A percentile compares a stretch with the other conserved stretches of the same genome.
Evolutionary conservation across 768 basidiomycete species (phyloP).

Genomic region (Pluteus cervinus): DNA sequence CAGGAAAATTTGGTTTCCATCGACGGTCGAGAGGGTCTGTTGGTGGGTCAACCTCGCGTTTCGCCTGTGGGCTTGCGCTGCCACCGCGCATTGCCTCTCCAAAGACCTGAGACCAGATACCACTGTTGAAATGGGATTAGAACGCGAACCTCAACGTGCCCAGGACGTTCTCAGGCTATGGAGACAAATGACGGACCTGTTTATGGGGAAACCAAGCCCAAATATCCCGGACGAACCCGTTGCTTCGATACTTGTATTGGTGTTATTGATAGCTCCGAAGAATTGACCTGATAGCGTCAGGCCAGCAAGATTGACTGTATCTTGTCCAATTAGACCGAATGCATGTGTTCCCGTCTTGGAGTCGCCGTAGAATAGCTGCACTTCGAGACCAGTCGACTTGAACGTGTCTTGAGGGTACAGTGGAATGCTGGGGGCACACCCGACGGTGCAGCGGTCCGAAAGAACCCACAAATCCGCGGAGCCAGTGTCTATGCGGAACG

Average conservation of each 20-base stretch:
- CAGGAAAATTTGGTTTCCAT: too few species aligned
- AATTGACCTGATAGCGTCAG: conserved; percentile 44
- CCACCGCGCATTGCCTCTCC: conserved; percentile 9
- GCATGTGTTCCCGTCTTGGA: conserved; percentile 67
- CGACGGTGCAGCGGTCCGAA: conserved; percentile 48
- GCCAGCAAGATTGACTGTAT: conserved; percentile 49
- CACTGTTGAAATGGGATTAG: conserved; percentile 22
- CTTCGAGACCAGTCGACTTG: conserved; percentile 38
- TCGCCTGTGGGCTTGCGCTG: conserved; percentile 4
- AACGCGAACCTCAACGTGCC: neutral
- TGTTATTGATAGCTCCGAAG: conserved; percentile 62
- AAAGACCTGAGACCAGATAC: conserved; percentile 39
- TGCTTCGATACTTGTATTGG: conserved; percentile 56
- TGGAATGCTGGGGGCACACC: conserved; percentile 30
- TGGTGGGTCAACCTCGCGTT: too few species aligned
- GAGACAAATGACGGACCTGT: conserved; percentile 40
- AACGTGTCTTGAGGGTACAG: conserved; percentile 50
- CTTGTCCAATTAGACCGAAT: conserved; percentile 54
- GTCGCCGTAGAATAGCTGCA: conserved; percentile 60
- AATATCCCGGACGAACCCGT: conserved; percentile 62
- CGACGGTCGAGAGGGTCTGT: too few species aligned
- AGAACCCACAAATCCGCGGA: conserved; percentile 76
- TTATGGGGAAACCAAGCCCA: conserved; percentile 69
- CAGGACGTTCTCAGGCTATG: conserved; percentile 1
- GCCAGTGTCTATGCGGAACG: conserved; percentile 50